Evolutionary conservation across 176 grass and related monocot species (phyloP).

Genomic region (Cymbopogon citratus): DNA sequence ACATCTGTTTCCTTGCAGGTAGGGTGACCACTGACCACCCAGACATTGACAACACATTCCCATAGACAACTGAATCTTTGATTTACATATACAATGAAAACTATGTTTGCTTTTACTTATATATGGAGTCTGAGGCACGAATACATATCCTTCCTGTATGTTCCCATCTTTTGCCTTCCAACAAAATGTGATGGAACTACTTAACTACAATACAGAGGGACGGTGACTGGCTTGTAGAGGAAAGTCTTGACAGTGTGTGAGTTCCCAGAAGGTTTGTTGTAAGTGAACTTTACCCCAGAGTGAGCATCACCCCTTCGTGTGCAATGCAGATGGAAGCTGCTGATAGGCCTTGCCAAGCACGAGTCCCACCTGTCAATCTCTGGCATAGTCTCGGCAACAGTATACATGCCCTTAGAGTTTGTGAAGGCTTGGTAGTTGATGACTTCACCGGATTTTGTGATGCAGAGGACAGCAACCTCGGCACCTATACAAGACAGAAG

Average conservation of each 20-base stretch:
- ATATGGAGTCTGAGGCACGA: background rate
- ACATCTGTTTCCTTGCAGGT: background rate
- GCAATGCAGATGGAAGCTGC: conserved; percentile 74
- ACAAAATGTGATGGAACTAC: background rate
- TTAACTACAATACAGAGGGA: conserved; percentile 69
- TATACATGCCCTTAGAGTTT: conserved; percentile 69
- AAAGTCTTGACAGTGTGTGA: conserved; percentile 72
- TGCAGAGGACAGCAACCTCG: conserved; percentile 92
- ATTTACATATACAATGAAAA: background rate
- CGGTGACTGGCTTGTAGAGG: conserved; percentile 69
- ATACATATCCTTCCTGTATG: background rate
- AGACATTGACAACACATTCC: background rate
- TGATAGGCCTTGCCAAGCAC: conserved; percentile 87
- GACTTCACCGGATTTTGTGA: conserved; percentile 87
- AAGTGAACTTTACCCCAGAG: conserved; percentile 84
- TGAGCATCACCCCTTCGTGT: conserved; percentile 67
- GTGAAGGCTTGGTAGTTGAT: conserved; percentile 98
- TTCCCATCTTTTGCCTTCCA: background rate
- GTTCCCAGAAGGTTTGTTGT: conserved; percentile 63
- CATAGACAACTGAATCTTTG: background rate
- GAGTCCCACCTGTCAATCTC: conserved; percentile 89
- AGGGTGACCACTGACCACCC: too few relatives aligned
- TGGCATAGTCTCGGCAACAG: conserved; percentile 83
- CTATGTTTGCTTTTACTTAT: background rate
- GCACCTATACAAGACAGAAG: conserved; percentile 40